Evolutionary conservation across 768 basidiomycete genomes (phyloP), one percentile per base, ranked within the genome.

Genomic region (Termitomyces sp.): DNA sequence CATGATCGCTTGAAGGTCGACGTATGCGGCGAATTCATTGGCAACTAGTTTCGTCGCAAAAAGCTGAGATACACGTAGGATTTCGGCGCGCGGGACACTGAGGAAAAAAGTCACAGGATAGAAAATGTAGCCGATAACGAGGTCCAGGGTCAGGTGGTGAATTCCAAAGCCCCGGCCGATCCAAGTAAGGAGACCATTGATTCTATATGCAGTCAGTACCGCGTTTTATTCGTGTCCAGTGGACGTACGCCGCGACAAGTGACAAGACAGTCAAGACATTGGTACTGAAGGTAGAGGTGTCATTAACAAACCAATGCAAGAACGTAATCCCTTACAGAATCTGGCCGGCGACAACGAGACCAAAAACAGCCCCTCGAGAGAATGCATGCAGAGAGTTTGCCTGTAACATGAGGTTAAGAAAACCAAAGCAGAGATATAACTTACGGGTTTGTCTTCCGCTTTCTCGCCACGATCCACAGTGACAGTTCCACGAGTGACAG

Each of bases 311-410:
- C 38, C 26, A 9, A 57, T 55, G 22, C 28, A 32, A 70, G 68
- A 20, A 43, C 8, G 33, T 42, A 20, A 22, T 28, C 14, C 64
- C 86, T 65, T 68, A 90, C 86, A 93, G 71, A 68, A 94, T 93
- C 67, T 94, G 88, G 20, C 91, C 92, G 9, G 92, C 93, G 52
- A 95, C 90, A 58, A 89, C 75, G 43, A 94, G 71, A 72, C 94
- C 93, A 63, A 95, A 93, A 38, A 85, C 70, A 14, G 92, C 93
- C 58, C 93, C 93, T 65, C 87, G 77, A 56, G 87, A 86, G 73
- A 95, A 96, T 6, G 94, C 94, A 64, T 96, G 93, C 18, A 96
- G 81, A 20, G 84, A 88, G 67, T 96, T 96, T 49, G 82, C 83
- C 79, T 53, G 30, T 30, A 33, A 53, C 18, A n/a, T 50, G 33